A percentile compares a stretch with the other conserved stretches of the same genome.
Conservation (phyloP, 2,329 filamentous ascomycete species). For the Cordyceps tenuipes region DNA sequence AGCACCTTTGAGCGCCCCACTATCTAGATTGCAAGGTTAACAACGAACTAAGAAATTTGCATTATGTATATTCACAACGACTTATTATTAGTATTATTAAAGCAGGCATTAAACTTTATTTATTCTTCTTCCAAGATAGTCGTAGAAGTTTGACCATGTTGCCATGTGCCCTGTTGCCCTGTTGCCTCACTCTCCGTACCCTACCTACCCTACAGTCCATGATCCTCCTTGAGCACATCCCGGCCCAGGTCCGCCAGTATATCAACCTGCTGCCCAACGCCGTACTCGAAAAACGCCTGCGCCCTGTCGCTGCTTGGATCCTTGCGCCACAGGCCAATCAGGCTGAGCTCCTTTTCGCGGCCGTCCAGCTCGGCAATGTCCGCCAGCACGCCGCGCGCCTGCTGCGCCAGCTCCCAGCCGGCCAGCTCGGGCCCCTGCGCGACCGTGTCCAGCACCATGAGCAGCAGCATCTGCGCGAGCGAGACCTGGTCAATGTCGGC, state of each 20-base stretch:
- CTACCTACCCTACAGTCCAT: not conserved
- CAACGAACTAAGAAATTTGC: not conserved
- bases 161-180: not conserved
- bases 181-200: no score
- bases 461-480: constrained; percentile 44
- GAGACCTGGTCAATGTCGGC: constrained; percentile 42
- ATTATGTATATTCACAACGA: not conserved
- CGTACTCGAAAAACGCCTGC: constrained; percentile 39
- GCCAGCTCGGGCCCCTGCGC: constrained; percentile 33
- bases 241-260: constrained; percentile 38
- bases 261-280: constrained; percentile 40
- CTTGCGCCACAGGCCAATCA: constrained; percentile 37
- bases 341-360: constrained; percentile 33
- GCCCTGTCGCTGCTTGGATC: constrained; percentile 32
- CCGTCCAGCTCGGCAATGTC: constrained; percentile 41
- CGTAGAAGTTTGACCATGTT: not conserved
- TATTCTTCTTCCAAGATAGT: no score
- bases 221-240: constrained; percentile 9
- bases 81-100: not conserved
- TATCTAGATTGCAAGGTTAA: not conserved
- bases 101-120: not conserved
- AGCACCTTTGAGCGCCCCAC: constrained; percentile 1
- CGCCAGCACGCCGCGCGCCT: constrained; percentile 38
- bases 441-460: constrained; percentile 34
- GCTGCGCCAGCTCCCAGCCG: constrained; percentile 36